Percentiles rank a stretch among this genome's conserved stretches.
Conservation (phyloP, 208 protist species). For the Leishmania tarentolae region DNA sequence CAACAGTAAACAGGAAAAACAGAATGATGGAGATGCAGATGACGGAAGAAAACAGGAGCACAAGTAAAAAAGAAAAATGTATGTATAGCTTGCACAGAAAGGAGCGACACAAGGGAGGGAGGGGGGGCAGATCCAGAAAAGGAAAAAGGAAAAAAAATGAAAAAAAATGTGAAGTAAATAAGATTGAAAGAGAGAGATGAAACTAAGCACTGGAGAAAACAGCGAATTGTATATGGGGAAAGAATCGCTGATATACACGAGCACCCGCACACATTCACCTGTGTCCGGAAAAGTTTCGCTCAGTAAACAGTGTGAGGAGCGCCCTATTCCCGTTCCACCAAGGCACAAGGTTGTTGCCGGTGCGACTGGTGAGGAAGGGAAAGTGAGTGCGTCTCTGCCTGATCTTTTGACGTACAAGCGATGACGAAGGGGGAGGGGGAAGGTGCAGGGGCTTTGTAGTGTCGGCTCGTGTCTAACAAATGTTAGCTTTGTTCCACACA, state of each 20-base stretch:
- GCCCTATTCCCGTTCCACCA: neutral
- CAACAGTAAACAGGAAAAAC: neutral
- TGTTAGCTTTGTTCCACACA: neutral
- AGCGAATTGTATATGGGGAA: conserved; percentile 8
- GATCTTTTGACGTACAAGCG: neutral
- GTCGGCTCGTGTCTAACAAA: neutral
- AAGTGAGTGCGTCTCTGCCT: neutral
- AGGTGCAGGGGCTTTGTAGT: neutral
- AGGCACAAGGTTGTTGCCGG: neutral
- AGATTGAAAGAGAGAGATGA: conserved; percentile 11
- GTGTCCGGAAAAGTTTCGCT: neutral
- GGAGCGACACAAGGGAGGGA: neutral
- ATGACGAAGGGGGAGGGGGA: neutral
- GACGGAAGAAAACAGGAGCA: neutral
- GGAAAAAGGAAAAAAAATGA: neutral
- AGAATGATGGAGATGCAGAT: neutral
- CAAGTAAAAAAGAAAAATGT: neutral
- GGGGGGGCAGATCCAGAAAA: neutral
- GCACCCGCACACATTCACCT: neutral
- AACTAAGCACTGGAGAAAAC: conserved; percentile 9
- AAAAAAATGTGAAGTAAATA: conserved; percentile 20
- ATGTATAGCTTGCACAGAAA: neutral
- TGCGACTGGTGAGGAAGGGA: neutral
- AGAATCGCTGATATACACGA: neutral
- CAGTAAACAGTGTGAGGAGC: neutral